Conservation (phyloP, 305 asterid species). For the Fraxinus nigra region DNA sequence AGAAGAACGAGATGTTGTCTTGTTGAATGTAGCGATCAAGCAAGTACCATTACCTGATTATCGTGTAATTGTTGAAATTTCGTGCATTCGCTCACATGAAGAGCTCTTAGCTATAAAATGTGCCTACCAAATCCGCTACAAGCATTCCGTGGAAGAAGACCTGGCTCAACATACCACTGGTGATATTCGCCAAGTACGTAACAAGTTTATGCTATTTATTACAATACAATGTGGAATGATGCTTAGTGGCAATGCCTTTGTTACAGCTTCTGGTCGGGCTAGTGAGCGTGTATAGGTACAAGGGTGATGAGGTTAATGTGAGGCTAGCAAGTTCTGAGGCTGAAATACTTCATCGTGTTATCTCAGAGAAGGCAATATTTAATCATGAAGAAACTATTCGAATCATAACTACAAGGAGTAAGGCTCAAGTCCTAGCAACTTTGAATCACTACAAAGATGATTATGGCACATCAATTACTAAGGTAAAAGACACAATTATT, state of each 20-base stretch:
- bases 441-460: constrained; percentile 62
- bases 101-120: constrained; percentile 63
- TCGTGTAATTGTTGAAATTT: constrained; percentile 42
- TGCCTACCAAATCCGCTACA: constrained; percentile 66
- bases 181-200: constrained; percentile 51
- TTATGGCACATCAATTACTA: constrained; percentile 62
- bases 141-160: constrained; percentile 69
- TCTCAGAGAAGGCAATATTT: constrained; percentile 39
- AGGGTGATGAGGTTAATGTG: constrained; percentile 49
- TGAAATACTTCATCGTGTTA: constrained; percentile 36
- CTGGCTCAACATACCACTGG: constrained; percentile 54
- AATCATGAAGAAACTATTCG: constrained; percentile 58
- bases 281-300: constrained; percentile 63
- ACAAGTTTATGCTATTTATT: constrained; percentile 14
- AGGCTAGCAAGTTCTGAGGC: constrained; percentile 61
- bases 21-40: constrained; percentile 55
- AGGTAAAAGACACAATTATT: constrained; percentile 35
- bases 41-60: constrained; percentile 37
- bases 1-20: constrained; percentile 66
- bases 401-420: constrained; percentile 66
- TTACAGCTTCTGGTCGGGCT: constrained; percentile 48
- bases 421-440: constrained; percentile 64
- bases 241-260: background rate
- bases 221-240: background rate
- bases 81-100: constrained; percentile 51